Evolutionary conservation across 805 yeast species (phyloP), one percentile per base, ranked within the genome.

Genomic region (Saccharomycopsis javanensis): DNA sequence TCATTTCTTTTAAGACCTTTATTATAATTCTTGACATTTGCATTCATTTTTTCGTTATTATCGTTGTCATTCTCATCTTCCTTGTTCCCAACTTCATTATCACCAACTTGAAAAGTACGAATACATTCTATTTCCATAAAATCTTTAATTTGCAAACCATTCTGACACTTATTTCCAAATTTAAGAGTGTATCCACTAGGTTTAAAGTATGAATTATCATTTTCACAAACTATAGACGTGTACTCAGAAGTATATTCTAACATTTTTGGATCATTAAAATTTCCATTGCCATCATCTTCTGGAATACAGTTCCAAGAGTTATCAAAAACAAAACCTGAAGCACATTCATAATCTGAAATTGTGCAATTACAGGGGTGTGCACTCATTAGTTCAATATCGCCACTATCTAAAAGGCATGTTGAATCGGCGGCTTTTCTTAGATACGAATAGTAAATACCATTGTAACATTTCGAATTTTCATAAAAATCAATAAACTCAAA

Each of bases 271-370:
- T 42, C 28, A 55, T 58, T 27, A 66, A 56, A 63, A 62, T 3
- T 59, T 60, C 45, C 75, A 2, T 73, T 71, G 10, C 8, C 28
- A 20, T 42, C 48, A 42, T 20, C 25, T 20, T 23, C n/a, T 4
- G 48, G 48, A 6, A 75, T 75, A 72, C 96, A 88, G 1, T 68
- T 66, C 2, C 78, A 79, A 18, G 69, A 64, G 0, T 62, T 54
- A 55, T 68, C 64, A 13, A 34, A 20, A 23, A 63, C 71, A 62
- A 77, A 81, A 20, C 82, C 85, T 48, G 69, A 73, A 1, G 79
- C 75, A 70, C 96, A 88, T 65, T 88, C 95, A 60, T 78, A 83
- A 66, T 89, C 96, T 5, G 64, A 62, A n/a, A 72, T 76, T 0
- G 80, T 69, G 72, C 96, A 88, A 5, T 72, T 71, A 68, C 96